A percentile compares a stretch with the other conserved stretches of the same genome.
These are phyloP conservation scores for Ettlia oleoabundans DNA, from an alignment of 139 green algal species.

Conservation along the genomic window DNA sequence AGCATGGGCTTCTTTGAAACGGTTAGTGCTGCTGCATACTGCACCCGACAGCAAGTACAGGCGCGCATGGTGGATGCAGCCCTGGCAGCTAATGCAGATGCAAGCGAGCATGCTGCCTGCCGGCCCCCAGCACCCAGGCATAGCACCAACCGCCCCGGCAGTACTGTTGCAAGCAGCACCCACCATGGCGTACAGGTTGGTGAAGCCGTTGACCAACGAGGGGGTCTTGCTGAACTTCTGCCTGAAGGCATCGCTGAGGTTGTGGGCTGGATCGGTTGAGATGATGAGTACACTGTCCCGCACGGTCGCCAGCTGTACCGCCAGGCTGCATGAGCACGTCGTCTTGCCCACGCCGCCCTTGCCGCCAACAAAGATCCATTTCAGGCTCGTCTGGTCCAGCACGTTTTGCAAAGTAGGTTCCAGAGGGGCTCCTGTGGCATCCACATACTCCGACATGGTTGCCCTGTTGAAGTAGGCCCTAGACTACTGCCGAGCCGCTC, in stretches of 20 bases:
- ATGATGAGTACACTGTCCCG: conserved; percentile 94
- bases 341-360: conserved; percentile 95
- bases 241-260: conserved; percentile 94
- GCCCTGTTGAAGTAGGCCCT: too few relatives aligned
- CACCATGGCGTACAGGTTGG: conserved; percentile 97
- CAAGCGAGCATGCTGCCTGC: too few relatives aligned
- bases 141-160: too few relatives aligned
- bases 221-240: conserved; percentile 95
- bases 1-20: too few relatives aligned
- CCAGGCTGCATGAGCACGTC: conserved; percentile 87
- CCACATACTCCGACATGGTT: conserved; percentile 18
- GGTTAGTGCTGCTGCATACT: too few relatives aligned
- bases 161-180: conserved; percentile 1
- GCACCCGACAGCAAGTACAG: too few relatives aligned
- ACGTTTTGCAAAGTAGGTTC: conserved; percentile 90
- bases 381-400: conserved; percentile 84
- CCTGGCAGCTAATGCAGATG: too few relatives aligned
- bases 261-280: conserved; percentile 96
- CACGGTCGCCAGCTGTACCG: conserved; percentile 82
- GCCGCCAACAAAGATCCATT: conserved; percentile 97
- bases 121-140: too few relatives aligned
- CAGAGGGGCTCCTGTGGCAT: conserved; percentile 45
- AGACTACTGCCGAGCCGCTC: too few relatives aligned
- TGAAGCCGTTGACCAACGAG: conserved; percentile 85
- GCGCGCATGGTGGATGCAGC: too few relatives aligned